These are phyloP conservation scores for Paraphoma chrysanthemicola DNA, from an alignment of 2,329 filamentous ascomycete species.

Conservation along the genomic window DNA sequence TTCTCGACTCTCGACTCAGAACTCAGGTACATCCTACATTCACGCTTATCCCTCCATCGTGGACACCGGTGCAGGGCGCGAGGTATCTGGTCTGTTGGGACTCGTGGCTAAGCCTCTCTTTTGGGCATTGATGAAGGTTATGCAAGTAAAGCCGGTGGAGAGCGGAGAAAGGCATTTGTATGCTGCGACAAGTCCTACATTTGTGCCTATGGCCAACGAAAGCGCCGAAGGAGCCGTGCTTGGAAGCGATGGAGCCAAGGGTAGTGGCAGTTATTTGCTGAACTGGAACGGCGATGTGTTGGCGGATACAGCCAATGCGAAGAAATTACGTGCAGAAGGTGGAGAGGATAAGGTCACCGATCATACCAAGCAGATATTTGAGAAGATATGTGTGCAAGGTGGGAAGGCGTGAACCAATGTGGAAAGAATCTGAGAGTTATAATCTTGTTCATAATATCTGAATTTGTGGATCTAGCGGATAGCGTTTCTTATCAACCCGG, in stretches of 20 bases:
- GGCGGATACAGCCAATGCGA: constrained; percentile 20
- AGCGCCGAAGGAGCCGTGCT: constrained; percentile 14
- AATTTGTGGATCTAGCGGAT: no score
- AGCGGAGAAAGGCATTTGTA: constrained; percentile 45
- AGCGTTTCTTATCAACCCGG: no score
- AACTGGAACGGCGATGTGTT: constrained; percentile 33
- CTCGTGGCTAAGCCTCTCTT: constrained; percentile 8
- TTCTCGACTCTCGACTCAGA: constrained; percentile 26
- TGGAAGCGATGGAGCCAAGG: constrained; percentile 31
- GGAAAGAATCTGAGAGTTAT: no score
- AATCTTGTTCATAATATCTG: no score
- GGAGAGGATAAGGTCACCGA: constrained; percentile 37
- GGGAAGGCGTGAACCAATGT: constrained; percentile 22
- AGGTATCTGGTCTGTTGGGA: constrained; percentile 12
- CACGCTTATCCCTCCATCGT: constrained; percentile 37
- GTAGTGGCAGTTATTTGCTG: constrained; percentile 36
- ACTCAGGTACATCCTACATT: constrained; percentile 32
- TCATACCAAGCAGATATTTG: constrained; percentile 42
- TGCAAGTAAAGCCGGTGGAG: constrained; percentile 31
- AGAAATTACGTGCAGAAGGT: constrained; percentile 27
- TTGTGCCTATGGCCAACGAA: constrained; percentile 22
- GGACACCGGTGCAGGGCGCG: constrained; percentile 23
- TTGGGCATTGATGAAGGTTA: constrained; percentile 16
- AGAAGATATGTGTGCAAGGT: constrained; percentile 30
- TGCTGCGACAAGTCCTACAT: constrained; percentile 34